Evolutionary conservation across 192 early-diverging fungal species (phyloP).

Genomic region (Pecoramyces ruminantium): DNA sequence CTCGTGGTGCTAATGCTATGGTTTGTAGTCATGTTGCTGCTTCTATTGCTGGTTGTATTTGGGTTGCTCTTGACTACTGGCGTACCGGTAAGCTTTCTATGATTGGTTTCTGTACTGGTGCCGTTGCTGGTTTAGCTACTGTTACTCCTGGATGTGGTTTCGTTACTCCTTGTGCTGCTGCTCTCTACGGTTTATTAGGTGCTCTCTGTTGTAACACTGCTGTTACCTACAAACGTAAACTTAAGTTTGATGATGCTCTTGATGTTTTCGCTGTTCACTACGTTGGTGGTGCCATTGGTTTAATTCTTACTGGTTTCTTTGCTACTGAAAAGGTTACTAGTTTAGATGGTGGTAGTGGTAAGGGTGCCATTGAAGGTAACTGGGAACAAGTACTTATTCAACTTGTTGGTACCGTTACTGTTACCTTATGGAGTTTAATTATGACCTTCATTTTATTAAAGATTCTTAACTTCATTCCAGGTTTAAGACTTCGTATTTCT

Average conservation of each 20-base stretch:
- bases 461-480: conserved; percentile 3
- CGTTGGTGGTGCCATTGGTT: conserved; percentile 1
- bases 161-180: neutral
- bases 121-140: conserved; percentile 4
- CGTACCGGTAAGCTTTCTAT: neutral
- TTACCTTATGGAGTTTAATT: conserved; percentile 1
- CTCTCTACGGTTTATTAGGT: conserved; percentile 1
- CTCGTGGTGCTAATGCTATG: conserved; percentile 5
- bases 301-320: conserved; percentile 5
- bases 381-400: conserved; percentile 2
- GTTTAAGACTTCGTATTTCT: conserved; percentile 1
- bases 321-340: conserved; percentile 2
- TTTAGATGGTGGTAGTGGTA: conserved; percentile 1
- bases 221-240: conserved; percentile 2
- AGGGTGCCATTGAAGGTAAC: conserved; percentile 4
- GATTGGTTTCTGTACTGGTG: neutral
- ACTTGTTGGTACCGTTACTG: conserved; percentile 2
- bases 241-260: conserved; percentile 3
- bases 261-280: conserved; percentile 5
- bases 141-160: conserved; percentile 6
- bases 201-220: conserved; percentile 4
- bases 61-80: neutral
- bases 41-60: conserved; percentile 3
- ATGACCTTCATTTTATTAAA: conserved; percentile 4
- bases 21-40: conserved; percentile 4